phyloP scores from a whole-genome alignment of 805 yeast species.

The Metschnikowia noctiluminum region DNA sequence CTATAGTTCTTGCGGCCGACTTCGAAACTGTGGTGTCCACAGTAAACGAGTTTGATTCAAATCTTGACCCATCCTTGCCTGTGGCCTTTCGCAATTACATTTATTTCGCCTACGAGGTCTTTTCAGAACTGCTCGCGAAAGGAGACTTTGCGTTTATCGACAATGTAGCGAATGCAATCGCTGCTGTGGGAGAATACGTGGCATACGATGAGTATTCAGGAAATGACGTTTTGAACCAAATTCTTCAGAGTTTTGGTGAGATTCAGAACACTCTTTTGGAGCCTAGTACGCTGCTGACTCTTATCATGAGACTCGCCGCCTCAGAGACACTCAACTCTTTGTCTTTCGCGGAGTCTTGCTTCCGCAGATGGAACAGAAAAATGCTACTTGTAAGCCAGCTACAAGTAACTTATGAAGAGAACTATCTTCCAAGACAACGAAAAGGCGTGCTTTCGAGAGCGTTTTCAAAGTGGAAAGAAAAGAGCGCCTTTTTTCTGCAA shows the following conservation, averaged over 20 bases:
- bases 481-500: constrained; percentile 4
- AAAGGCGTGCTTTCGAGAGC: not conserved
- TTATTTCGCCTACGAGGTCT: constrained; percentile 17
- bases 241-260: constrained; percentile 21
- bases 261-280: constrained; percentile 17
- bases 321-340: constrained; percentile 13
- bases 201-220: constrained; percentile 22
- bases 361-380: constrained; percentile 25
- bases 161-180: constrained; percentile 18
- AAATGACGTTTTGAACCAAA: constrained; percentile 18
- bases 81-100: constrained; percentile 23
- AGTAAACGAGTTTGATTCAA: constrained; percentile 25
- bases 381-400: constrained; percentile 15
- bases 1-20: constrained; percentile 10
- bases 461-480: constrained; percentile 17
- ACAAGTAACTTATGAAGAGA: constrained; percentile 9
- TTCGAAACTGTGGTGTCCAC: constrained; percentile 22
- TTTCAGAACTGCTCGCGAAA: constrained; percentile 17
- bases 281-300: constrained; percentile 16
- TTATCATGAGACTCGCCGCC: constrained; percentile 31
- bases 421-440: constrained; percentile 5
- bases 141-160: constrained; percentile 25
- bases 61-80: constrained; percentile 25
- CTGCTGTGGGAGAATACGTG: constrained; percentile 29
- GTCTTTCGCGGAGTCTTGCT: not conserved